Evolutionary conservation across 306 rosid genomes (phyloP), one percentile per base, ranked within the genome.

Genomic region (Lupinus albus): DNA sequence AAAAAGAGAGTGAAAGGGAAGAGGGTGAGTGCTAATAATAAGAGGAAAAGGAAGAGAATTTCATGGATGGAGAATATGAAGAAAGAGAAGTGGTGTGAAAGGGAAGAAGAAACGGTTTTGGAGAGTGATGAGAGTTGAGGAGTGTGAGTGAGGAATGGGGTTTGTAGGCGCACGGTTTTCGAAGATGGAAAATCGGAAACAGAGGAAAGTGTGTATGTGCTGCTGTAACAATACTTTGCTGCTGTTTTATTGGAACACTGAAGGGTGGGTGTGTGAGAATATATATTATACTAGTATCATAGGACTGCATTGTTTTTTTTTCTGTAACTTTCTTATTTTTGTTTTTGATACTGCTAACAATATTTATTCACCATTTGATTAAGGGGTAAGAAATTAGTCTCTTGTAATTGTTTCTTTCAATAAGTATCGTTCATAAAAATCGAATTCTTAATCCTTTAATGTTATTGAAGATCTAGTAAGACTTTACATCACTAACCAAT

Each of bases 131-230:
- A 4, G 67, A 50, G 55, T 30, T 18, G 25, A 20, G 47, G 41
- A 53, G 30, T 25, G 30, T 39, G 41, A 53, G 30, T 25, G 30
- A 25, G 47, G 11, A 42, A 3, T 42, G 73, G 42, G 42, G 71
- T 15, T 77, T 44, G 77, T 74, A 72, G 73, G 75, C 58, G 81
- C 66, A 76, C 79, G 80, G 72, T 69, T 63, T 41, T 2, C 7
- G 51, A 51, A 57, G 71, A 54, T 76, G 78, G 67, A 11, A 80
- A 55, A 63, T 62, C 7, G 1, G 71, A 61, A 61, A 67, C 52
- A 21, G 33, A 50, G 17, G 16, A 25, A 5, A 7, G 25, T 12
- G 13, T 25, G 4, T 25, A 25, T 25, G 30, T 25, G 25, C 45
- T 47, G 68, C 81, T 80, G 61, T 25, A 25, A 3, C 30, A 20